Percentiles rank a stretch among this genome's conserved stretches.
phyloP scores from a whole-genome alignment of 1,284 basidiomycete genomes.

The Pyrrhoderma lamaoense region DNA sequence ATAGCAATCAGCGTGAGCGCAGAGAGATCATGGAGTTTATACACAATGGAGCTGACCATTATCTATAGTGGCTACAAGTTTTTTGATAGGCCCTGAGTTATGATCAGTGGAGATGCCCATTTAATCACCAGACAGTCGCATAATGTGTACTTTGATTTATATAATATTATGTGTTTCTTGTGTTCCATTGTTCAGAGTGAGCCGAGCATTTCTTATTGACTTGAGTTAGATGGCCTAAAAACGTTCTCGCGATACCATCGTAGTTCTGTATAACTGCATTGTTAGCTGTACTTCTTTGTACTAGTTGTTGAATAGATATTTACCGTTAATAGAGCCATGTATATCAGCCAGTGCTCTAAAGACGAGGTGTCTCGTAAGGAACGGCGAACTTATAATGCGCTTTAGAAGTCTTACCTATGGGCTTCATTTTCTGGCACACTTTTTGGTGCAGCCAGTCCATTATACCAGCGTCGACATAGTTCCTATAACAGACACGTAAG shows the following conservation, averaged over 20 bases:
- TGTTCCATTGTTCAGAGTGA: too few relatives aligned
- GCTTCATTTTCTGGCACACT: conserved; percentile 30
- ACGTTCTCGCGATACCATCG: conserved; percentile 55
- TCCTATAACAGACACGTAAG: conserved; percentile 39
- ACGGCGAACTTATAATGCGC: background rate
- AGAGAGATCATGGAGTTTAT: too few relatives aligned
- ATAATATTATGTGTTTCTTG: too few relatives aligned
- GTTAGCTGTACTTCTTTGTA: conserved; percentile 6
- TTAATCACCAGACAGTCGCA: too few relatives aligned
- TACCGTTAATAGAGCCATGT: conserved; percentile 63
- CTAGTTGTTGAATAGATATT: background rate
- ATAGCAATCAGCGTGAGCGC: too few relatives aligned
- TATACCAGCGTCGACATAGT: conserved; percentile 68
- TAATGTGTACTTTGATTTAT: too few relatives aligned
- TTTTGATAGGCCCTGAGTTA: too few relatives aligned
- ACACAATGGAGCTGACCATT: too few relatives aligned
- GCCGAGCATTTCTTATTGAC: too few relatives aligned
- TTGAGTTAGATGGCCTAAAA: conserved; percentile 35
- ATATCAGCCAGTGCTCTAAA: conserved; percentile 77
- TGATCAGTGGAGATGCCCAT: too few relatives aligned
- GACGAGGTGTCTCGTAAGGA: background rate
- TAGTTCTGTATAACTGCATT: conserved; percentile 35
- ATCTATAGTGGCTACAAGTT: too few relatives aligned
- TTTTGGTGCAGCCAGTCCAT: conserved; percentile 25
- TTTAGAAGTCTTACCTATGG: conserved; percentile 37